A percentile compares a stretch with the other conserved stretches of the same genome.
Evolutionary conservation across 495 filamentous ascomycete genomes (phyloP).

Genomic region (Hyaloscypha finlandica): DNA sequence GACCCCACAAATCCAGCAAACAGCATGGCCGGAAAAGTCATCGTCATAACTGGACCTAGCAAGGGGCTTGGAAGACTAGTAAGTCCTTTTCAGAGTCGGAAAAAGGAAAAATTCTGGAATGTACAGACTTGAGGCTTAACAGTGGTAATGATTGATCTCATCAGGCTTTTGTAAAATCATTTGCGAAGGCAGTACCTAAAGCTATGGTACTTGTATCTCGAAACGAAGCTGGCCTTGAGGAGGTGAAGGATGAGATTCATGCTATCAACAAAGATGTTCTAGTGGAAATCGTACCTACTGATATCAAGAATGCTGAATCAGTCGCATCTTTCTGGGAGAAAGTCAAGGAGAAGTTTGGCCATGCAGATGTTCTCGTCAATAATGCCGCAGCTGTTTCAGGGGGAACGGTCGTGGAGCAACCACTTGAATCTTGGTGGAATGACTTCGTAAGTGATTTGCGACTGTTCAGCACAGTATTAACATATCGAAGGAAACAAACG

Average conservation of each 20-base stretch:
- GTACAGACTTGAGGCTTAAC: not conserved
- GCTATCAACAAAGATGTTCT: constrained; percentile 34
- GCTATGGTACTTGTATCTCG: constrained; percentile 46
- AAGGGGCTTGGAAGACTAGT: constrained; percentile 42
- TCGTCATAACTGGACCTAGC: constrained; percentile 48
- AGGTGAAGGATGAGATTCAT: constrained; percentile 35
- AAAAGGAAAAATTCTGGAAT: not conserved
- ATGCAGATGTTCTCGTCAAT: constrained; percentile 47
- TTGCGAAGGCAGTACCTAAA: constrained; percentile 42
- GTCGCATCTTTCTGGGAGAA: constrained; percentile 39
- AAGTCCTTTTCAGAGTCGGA: not conserved
- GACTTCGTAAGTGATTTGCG: constrained; percentile 30
- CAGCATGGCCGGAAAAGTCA: constrained; percentile 43
- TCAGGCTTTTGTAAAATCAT: constrained; percentile 38
- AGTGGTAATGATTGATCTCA: not conserved
- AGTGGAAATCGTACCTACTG: constrained; percentile 32
- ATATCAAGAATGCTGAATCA: constrained; percentile 37
- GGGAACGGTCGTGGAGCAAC: constrained; percentile 28
- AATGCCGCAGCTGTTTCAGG: constrained; percentile 39
- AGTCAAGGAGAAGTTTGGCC: constrained; percentile 40
- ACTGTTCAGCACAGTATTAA: constrained; percentile 1
- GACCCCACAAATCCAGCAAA: constrained; percentile 38
- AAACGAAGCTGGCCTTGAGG: constrained; percentile 35
- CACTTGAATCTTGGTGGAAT: constrained; percentile 39
- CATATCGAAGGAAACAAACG: constrained; percentile 40